Percentiles rank a stretch among this genome's conserved stretches.
phyloP scores from a whole-genome alignment of 2,329 filamentous ascomycete species.

The Penicillium sp. region DNA sequence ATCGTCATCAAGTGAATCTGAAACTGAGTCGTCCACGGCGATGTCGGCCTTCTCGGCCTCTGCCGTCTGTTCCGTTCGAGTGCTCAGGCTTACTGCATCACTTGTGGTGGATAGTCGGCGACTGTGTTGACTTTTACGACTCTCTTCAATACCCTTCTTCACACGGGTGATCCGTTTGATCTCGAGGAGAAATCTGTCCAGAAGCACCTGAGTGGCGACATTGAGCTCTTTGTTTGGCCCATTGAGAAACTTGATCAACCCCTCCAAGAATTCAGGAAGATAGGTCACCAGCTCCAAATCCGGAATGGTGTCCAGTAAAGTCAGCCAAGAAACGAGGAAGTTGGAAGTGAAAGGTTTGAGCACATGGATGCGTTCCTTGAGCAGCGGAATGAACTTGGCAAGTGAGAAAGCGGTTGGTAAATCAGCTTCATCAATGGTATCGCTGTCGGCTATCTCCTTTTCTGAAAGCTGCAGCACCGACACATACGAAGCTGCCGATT shows the following conservation, averaged over 20 bases:
- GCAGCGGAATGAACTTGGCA: conserved; percentile 79
- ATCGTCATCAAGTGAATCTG: conserved; percentile 47
- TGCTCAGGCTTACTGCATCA: conserved; percentile 55
- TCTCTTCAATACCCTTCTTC: conserved; percentile 87
- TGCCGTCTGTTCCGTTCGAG: conserved; percentile 44
- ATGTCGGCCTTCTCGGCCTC: conserved; percentile 48
- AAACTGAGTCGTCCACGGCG: conserved; percentile 47
- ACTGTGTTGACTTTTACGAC: conserved; percentile 62
- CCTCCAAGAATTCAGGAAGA: conserved; percentile 83
- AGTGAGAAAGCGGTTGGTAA: conserved; percentile 87
- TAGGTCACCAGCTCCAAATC: conserved; percentile 92
- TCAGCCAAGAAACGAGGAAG: conserved; percentile 95
- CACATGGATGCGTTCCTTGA: conserved; percentile 90
- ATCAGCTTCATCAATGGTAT: conserved; percentile 38
- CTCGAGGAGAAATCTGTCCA: conserved; percentile 86
- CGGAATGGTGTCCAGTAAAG: conserved; percentile 87
- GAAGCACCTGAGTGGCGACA: conserved; percentile 76
- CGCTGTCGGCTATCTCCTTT: conserved; percentile 40
- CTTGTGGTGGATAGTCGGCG: conserved; percentile 66
- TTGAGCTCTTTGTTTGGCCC: conserved; percentile 93
- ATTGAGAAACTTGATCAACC: conserved; percentile 83
- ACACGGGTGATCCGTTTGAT: conserved; percentile 91
- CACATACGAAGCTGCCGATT: conserved; percentile 90
- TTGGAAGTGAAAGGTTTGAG: conserved; percentile 91
- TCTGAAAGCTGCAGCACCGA: conserved; percentile 70